Evolutionary conservation across 1,284 basidiomycete species (phyloP).

Genomic region (Melampsora americana): DNA sequence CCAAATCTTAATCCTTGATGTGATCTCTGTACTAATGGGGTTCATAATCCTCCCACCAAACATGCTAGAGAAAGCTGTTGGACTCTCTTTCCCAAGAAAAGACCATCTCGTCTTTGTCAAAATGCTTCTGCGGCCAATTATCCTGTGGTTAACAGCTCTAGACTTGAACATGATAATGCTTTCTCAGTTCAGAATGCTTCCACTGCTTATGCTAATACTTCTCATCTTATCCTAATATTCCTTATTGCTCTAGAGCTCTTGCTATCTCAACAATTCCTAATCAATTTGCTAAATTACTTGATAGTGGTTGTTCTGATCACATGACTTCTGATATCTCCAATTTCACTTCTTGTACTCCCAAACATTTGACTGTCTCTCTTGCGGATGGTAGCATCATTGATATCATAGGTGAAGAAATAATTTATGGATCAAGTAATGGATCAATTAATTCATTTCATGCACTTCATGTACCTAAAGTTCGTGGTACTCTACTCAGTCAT

Average conservation of each 20-base stretch:
- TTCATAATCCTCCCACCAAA: neutral
- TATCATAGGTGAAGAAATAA: neutral
- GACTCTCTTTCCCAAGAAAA: neutral
- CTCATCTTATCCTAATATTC: neutral
- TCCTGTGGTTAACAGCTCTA: no score
- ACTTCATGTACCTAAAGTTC: slow-evolving; percentile 15
- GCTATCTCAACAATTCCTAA: neutral
- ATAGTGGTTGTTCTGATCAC: slow-evolving; percentile 12
- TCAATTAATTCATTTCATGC: neutral
- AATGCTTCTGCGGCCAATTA: neutral
- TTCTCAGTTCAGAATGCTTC: neutral
- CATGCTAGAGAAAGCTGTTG: neutral
- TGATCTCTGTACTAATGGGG: neutral
- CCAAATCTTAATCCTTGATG: neutral
- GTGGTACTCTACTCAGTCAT: neutral
- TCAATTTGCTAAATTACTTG: neutral
- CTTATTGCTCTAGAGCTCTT: no score
- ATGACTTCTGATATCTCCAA: neutral
- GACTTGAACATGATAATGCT: no score
- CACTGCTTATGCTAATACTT: no score
- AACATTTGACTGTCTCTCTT: neutral
- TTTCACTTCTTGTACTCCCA: neutral
- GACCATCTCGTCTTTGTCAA: neutral
- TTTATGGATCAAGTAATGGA: neutral
- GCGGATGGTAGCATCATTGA: slow-evolving; percentile 6